These are phyloP conservation scores for Entomophthora muscae DNA, from an alignment of 371 early-diverging fungal species.

Conservation along the genomic window DNA sequence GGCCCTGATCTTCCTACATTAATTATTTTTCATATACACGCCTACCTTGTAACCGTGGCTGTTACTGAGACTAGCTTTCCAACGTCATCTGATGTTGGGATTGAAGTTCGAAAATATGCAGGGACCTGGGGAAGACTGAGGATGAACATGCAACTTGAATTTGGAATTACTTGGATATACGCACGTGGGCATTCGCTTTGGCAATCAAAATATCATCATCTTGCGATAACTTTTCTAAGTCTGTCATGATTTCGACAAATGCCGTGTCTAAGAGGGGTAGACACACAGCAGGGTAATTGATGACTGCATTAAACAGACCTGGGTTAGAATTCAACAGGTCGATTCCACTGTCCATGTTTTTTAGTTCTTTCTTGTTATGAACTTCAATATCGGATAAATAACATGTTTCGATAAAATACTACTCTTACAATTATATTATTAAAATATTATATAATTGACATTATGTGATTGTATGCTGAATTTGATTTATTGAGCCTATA, in stretches of 20 bases:
- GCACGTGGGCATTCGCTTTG: neutral
- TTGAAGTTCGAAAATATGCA: constrained; percentile 15
- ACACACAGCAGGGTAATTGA: neutral
- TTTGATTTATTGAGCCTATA: too few species aligned
- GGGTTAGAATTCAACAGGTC: neutral
- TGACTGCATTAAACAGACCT: neutral
- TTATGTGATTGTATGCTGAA: too few species aligned
- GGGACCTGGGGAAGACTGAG: neutral
- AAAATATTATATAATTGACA: too few species aligned
- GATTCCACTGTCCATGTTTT: too few species aligned
- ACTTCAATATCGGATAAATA: too few species aligned
- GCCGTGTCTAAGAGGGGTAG: neutral
- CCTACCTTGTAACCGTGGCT: constrained; percentile 40
- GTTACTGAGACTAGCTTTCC: constrained; percentile 36
- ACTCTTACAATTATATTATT: too few species aligned
- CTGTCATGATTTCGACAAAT: neutral
- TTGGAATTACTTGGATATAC: neutral
- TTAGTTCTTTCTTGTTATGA: too few species aligned
- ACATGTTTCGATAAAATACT: too few species aligned
- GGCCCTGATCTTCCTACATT: constrained; percentile 31
- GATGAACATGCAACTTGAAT: neutral
- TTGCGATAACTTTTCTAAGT: neutral
- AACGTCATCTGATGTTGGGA: constrained; percentile 35
- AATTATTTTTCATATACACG: too few species aligned
- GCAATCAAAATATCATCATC: neutral